Conservation (phyloP, 257 asterid species). For the Pogostemon cablin region DNA sequence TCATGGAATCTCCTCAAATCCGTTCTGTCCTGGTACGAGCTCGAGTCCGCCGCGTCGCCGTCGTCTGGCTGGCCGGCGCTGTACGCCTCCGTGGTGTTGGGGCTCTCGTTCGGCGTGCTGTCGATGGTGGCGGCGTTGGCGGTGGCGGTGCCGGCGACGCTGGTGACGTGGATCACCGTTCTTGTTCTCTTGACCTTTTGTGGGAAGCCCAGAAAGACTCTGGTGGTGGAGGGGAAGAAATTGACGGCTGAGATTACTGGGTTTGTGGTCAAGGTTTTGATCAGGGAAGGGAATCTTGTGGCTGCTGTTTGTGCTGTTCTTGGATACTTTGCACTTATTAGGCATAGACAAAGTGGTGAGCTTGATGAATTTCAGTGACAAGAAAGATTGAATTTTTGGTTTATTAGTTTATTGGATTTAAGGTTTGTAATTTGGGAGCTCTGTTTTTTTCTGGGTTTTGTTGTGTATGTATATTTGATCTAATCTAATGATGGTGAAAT, state of each 20-base stretch:
- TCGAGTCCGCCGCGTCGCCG: constrained; percentile 36
- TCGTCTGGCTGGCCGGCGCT: constrained; percentile 61
- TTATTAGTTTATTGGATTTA: neutral
- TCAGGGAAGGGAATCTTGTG: constrained; percentile 85
- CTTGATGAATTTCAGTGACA: constrained; percentile 23
- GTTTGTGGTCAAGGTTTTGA: constrained; percentile 63
- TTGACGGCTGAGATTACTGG: constrained; percentile 81
- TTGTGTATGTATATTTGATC: neutral
- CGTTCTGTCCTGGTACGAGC: constrained; percentile 61
- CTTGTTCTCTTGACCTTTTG: constrained; percentile 72
- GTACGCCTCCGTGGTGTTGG: constrained; percentile 68
- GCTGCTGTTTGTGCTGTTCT: constrained; percentile 83
- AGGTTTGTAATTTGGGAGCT: constrained; percentile 13
- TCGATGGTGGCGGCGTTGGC: constrained; percentile 88
- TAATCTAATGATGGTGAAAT: constrained; percentile 18
- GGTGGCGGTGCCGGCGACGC: constrained; percentile 86
- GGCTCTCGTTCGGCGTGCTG: constrained; percentile 70
- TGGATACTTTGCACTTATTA: constrained; percentile 72
- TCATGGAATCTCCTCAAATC: constrained; percentile 81
- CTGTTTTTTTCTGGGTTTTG: neutral
- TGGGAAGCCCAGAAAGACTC: constrained; percentile 75
- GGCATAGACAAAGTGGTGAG: constrained; percentile 29
- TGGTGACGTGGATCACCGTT: constrained; percentile 86
- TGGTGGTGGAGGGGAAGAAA: constrained; percentile 79
- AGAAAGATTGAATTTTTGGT: neutral